Evolutionary conservation across 2,329 filamentous ascomycete species (phyloP), one percentile per base, ranked within the genome.

Genomic region (Torrubiella hemipterigena): DNA sequence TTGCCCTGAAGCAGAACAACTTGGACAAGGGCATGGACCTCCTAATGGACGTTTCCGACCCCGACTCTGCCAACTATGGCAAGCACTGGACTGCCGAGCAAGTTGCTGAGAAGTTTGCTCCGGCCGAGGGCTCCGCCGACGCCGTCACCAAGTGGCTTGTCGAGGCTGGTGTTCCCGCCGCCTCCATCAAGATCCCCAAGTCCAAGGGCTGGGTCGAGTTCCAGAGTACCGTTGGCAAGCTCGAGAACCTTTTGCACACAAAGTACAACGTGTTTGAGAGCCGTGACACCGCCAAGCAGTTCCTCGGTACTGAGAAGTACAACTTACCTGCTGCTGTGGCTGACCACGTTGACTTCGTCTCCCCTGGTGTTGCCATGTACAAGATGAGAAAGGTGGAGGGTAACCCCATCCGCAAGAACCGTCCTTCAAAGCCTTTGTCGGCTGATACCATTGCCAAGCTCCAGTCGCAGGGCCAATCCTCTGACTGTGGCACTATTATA

Each of bases 141-240:
- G 51, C 60, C 3, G 65, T 74, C 16, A 58, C 59, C 38, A 44
- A 54, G 9, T 77, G 71, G 71, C 56, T 76, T 9, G 47, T 54
- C 13, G 46, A 50, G 6, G 58, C 63, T 17, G 73, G 71, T 5
- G 68, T 77, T 33, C 42, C 56, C 16, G 43, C 48, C 4, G 52
- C 52, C 24, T n/a, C n/a, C n/a, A n/a, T n/a, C n/a, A n/a, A n/a
- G n/a, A 58, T 69, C 26, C 67, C 68, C 0, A 54, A 58, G 25
- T 62, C 63, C n/a, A 58, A 62, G 30, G 62, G 61, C 29, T 73
- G 67, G 25, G 20, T 40, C 13, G 32, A 33, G 6, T 28, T 40
- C n/a, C 30, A 38, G 12, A 34, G 36, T 5, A 38, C 36, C 3
- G 32, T 38, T 4, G 14, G 13, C 9, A 34, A 38, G 19, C 58